A percentile compares a stretch with the other conserved stretches of the same genome.
Evolutionary conservation across 306 rosid genomes (phyloP).

Genomic region (Citrullus mucosospermus): DNA sequence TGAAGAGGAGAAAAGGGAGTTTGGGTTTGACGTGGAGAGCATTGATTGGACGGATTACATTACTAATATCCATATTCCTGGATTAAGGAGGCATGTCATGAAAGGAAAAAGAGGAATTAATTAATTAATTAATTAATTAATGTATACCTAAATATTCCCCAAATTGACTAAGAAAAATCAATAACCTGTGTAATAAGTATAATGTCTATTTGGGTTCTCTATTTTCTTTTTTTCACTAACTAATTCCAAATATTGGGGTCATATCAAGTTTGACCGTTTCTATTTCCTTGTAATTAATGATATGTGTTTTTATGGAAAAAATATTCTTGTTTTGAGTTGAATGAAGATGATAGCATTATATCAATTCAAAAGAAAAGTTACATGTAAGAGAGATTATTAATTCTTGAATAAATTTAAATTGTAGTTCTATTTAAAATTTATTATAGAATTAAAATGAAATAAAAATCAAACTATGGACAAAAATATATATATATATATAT

Average conservation of each 20-base stretch:
- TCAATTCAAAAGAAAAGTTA: too few relatives aligned
- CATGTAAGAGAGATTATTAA: too few relatives aligned
- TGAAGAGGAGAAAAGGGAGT: constrained; percentile 66
- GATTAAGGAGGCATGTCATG: constrained; percentile 77
- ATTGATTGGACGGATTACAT: constrained; percentile 84
- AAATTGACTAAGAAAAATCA: not conserved
- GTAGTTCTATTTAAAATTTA: too few relatives aligned
- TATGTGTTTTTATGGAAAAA: too few relatives aligned
- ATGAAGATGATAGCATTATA: too few relatives aligned
- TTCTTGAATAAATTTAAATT: too few relatives aligned
- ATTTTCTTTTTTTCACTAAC: not conserved
- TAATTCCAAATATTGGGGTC: not conserved
- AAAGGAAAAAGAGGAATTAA: constrained; percentile 47
- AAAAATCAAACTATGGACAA: too few relatives aligned
- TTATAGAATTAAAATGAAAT: too few relatives aligned
- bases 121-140: constrained; percentile 1
- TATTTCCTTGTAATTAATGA: not conserved
- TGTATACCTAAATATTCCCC: constrained; percentile 13
- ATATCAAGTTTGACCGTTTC: not conserved
- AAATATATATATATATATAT: too few relatives aligned
- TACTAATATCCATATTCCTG: constrained; percentile 77
- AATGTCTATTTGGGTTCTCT: not conserved
- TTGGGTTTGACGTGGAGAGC: constrained; percentile 68
- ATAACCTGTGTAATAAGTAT: not conserved
- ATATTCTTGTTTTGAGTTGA: too few relatives aligned